Evolutionary conservation across 306 rosid genomes (phyloP), one percentile per base, ranked within the genome.

Genomic region (Lablab purpureus): DNA sequence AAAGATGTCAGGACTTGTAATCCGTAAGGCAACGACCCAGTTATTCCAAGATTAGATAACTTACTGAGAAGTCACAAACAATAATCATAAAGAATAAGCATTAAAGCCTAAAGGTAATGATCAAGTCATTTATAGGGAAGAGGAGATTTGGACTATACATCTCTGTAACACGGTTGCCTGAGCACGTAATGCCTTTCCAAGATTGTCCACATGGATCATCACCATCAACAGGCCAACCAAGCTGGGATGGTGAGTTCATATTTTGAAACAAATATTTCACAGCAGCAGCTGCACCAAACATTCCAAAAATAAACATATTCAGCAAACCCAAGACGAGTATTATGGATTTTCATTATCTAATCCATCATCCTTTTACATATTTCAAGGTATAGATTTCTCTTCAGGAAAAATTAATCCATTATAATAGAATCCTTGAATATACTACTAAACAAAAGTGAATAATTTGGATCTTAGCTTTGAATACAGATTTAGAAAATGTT

Each of bases 161-260:
- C 75, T 90, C 91, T 1, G 93, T 91, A 73, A 95, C 91, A 49
- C 96, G 91, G 79, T 88, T 81, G 85, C 79, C 87, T 7, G 91
- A 81, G 82, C 99, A 95, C 21, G 80, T 86, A 74, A 92, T 84
- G 64, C 99, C 99, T 83, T 84, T 88, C 99, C 99, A 95, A 59
- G 88, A 76, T 83, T 92, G 98, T 8, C 90, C 98, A 62, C 99
- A 95, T 3, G 99, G 97, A 84, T 95, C 97, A 28, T 79, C 93
- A 62, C 93, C 90, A 67, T 63, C 83, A 79, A 83, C 78, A 71
- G 67, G 88, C 99, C 99, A 95, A 71, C 93, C 90, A 47, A 95
- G 84, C 90, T 89, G 97, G 71, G 90, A 1, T 2, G 91, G 86
- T 19, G 94, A 88, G 68, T 85, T 93, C 77, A 89, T 47, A 80